Evolutionary conservation across 1,284 basidiomycete species (phyloP).

Genomic region (Leccinum angustisporum): DNA sequence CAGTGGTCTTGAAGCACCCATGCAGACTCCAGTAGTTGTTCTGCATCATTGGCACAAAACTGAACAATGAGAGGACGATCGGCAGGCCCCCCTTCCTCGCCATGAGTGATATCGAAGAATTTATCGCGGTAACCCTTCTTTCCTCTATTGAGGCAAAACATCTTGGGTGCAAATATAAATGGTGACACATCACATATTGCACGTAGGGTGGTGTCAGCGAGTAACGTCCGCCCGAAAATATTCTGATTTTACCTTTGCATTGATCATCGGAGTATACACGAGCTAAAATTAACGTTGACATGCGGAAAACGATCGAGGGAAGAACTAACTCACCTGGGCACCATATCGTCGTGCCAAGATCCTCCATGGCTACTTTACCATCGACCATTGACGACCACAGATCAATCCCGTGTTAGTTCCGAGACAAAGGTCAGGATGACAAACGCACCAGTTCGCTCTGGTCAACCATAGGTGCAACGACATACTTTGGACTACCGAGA

Average conservation of each 20-base stretch:
- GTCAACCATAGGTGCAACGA: slow-evolving; percentile 98
- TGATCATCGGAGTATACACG: slow-evolving; percentile 97
- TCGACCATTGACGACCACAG: not conserved
- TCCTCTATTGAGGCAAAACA: slow-evolving; percentile 58
- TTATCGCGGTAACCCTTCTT: slow-evolving; percentile 57
- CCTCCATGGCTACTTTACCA: slow-evolving; percentile 75
- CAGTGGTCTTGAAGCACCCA: slow-evolving; percentile 72
- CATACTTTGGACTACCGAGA: slow-evolving; percentile 80
- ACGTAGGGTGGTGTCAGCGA: not conserved
- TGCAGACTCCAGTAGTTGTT: slow-evolving; percentile 75
- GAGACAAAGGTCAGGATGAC: not conserved
- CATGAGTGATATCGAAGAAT: slow-evolving; percentile 68
- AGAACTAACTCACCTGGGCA: slow-evolving; percentile 52
- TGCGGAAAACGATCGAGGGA: not conserved
- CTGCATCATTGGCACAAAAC: slow-evolving; percentile 91
- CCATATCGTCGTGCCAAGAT: slow-evolving; percentile 87
- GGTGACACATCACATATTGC: not conserved
- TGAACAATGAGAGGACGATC: slow-evolving; percentile 92
- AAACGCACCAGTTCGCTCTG: slow-evolving; percentile 87
- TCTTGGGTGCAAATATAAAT: slow-evolving; percentile 35
- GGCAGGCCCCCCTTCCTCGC: slow-evolving; percentile 60
- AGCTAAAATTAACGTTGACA: slow-evolving; percentile 46
- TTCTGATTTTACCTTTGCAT: slow-evolving; percentile 66
- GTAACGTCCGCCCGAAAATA: not conserved
- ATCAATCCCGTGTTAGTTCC: not conserved